Evolutionary conservation across 768 basidiomycete species (phyloP).

Genomic region (Termitomyces heimii): DNA sequence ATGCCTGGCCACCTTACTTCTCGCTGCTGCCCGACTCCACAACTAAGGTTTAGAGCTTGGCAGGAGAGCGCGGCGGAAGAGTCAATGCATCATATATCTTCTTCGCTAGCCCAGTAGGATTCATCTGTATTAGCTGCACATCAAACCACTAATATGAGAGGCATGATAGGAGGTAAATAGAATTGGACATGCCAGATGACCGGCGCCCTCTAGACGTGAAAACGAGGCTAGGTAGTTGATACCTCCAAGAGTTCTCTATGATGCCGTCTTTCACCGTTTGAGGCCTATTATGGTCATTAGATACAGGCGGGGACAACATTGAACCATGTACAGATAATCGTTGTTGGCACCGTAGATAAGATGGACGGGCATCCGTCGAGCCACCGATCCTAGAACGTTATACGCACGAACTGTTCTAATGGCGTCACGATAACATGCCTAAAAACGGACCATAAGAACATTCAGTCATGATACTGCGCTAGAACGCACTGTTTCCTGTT

Average conservation of each 20-base stretch:
- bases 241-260: constrained; percentile 28
- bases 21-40: no score
- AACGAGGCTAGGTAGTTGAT: constrained; percentile 29
- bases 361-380: constrained; percentile 32
- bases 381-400: constrained; percentile 23
- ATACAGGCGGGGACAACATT: not conserved
- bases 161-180: not conserved
- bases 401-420: constrained; percentile 27
- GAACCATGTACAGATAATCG: constrained; percentile 32
- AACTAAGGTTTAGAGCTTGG: constrained; percentile 5
- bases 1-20: no score
- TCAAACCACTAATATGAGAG: not conserved
- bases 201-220: constrained; percentile 29
- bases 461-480: not conserved
- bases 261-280: constrained; percentile 30
- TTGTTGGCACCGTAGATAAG: constrained; percentile 40
- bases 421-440: constrained; percentile 40
- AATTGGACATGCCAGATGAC: constrained; percentile 31
- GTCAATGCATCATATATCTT: constrained; percentile 31
- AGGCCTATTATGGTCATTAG: constrained; percentile 19
- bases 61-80: not conserved
- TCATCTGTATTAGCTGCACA: constrained; percentile 25
- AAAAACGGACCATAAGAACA: not conserved
- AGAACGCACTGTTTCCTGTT: constrained; percentile 36
- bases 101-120: constrained; percentile 25